phyloP scores from a whole-genome alignment of 2,329 filamentous ascomycete genomes.

The Aspergillus texensis region DNA sequence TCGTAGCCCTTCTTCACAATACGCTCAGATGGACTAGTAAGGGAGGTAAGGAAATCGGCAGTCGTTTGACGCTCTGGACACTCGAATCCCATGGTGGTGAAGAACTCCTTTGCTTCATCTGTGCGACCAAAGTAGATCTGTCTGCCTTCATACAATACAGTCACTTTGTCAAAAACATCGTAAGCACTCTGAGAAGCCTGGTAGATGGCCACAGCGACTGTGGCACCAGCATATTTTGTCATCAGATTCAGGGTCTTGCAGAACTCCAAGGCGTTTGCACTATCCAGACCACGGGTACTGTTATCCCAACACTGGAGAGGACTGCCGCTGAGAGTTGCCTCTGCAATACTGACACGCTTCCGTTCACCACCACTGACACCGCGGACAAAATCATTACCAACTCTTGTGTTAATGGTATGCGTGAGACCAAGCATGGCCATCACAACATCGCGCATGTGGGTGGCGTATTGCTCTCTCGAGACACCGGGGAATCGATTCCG shows the following conservation, averaged over 20 bases:
- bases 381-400: slow-evolving; percentile 59
- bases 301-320: slow-evolving; percentile 54
- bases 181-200: slow-evolving; percentile 50
- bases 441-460: slow-evolving; percentile 47
- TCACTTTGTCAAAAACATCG: slow-evolving; percentile 70
- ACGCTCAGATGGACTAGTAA: slow-evolving; percentile 68
- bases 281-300: slow-evolving; percentile 54
- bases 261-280: slow-evolving; percentile 60
- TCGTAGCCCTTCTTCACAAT: slow-evolving; percentile 62
- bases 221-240: slow-evolving; percentile 53
- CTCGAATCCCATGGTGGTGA: slow-evolving; percentile 69
- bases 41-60: slow-evolving; percentile 70
- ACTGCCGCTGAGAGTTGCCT: slow-evolving; percentile 51
- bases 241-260: slow-evolving; percentile 54
- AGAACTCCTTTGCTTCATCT: slow-evolving; percentile 63
- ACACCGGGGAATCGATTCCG: slow-evolving; percentile 40
- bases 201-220: slow-evolving; percentile 59
- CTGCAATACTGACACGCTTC: slow-evolving; percentile 65
- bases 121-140: slow-evolving; percentile 77
- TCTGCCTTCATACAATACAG: slow-evolving; percentile 73
- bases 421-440: slow-evolving; percentile 49
- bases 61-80: slow-evolving; percentile 71
- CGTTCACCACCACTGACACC: slow-evolving; percentile 64
- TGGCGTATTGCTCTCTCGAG: slow-evolving; percentile 45
- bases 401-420: slow-evolving; percentile 55